phyloP scores from a whole-genome alignment of 495 filamentous ascomycete genomes.

The Aspergillus kassunensis region DNA sequence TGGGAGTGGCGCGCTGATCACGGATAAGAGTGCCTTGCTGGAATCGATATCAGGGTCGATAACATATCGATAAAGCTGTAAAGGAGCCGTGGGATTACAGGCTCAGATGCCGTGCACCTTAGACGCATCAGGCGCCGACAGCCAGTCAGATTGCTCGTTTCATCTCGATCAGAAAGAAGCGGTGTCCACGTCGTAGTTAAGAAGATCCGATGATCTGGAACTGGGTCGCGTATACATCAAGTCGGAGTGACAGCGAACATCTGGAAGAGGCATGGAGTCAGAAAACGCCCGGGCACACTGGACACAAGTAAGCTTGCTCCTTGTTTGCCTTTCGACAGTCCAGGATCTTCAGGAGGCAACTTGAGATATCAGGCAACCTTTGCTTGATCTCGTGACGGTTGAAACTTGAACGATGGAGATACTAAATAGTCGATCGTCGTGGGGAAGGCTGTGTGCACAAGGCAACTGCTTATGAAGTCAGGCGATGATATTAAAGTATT shows the following conservation, averaged over 20 bases:
- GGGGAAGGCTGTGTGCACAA: background rate
- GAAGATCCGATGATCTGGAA: background rate
- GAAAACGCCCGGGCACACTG: background rate
- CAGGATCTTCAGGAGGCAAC: background rate
- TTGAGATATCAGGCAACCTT: background rate
- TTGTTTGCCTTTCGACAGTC: background rate
- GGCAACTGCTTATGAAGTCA: background rate
- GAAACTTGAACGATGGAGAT: too few relatives aligned
- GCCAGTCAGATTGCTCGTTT: background rate
- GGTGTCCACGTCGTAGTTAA: background rate
- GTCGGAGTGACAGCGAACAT: too few relatives aligned
- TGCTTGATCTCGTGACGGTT: background rate
- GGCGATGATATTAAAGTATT: too few relatives aligned
- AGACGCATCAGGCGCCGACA: background rate
- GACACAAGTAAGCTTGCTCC: background rate
- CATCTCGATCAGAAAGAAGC: background rate
- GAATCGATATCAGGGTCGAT: too few relatives aligned
- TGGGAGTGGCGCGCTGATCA: conserved; percentile 18
- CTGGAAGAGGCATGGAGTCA: background rate
- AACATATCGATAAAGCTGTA: too few relatives aligned
- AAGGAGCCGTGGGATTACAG: background rate
- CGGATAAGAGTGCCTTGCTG: conserved; percentile 1
- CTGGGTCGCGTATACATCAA: background rate
- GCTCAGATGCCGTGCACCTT: background rate
- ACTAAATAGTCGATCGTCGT: too few relatives aligned